Evolutionary conservation across 306 rosid genomes (phyloP), one percentile per base, ranked within the genome.

Genomic region (Crataegus laevigata): DNA sequence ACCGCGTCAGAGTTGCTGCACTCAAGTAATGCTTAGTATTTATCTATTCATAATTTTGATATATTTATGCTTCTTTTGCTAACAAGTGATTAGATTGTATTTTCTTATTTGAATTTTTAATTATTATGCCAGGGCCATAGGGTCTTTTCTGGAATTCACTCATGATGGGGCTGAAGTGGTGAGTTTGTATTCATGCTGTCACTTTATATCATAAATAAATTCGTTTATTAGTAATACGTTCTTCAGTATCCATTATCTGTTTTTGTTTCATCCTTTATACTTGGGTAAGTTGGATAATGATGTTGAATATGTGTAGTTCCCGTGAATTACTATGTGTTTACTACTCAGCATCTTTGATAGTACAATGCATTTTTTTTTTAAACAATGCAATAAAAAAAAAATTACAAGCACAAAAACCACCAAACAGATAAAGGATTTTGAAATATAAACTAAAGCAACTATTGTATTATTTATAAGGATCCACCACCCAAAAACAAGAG

Each of bases 161-260:
- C 89, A 92, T 62, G 98, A 96, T 75, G 96, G 88, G 66, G 87
- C 79, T 73, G 97, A 96, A 90, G 98, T 92, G 97, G 99, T 92
- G 81, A 85, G 97, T 82, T 73, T 65, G 26, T 58, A 63, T 57
- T 52, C 22, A 50, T 24, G 64, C 18, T 73, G 40, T 28, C 51
- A 14, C 18, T 47, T 55, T 12, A 25, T 54, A 22, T 66, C 9
- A 21, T 26, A 1, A 52, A 42, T 45, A 13, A 75, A n/a, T 60
- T 52, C 24, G 32, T 62, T 45, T 78, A 29, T 64, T 25, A 63
- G 29, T 26, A 36, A 9, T 60, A 80, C 17, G 36, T 68, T 14
- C 72, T 65, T 42, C 52, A 65, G n/a, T 67, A 54, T 52, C 65
- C 73, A 8, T 40, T 47, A 68, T 76, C 29, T 66, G 51, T 28